Conservation (phyloP, 2,329 filamentous ascomycete genomes). For the Cordyceps javanica region DNA sequence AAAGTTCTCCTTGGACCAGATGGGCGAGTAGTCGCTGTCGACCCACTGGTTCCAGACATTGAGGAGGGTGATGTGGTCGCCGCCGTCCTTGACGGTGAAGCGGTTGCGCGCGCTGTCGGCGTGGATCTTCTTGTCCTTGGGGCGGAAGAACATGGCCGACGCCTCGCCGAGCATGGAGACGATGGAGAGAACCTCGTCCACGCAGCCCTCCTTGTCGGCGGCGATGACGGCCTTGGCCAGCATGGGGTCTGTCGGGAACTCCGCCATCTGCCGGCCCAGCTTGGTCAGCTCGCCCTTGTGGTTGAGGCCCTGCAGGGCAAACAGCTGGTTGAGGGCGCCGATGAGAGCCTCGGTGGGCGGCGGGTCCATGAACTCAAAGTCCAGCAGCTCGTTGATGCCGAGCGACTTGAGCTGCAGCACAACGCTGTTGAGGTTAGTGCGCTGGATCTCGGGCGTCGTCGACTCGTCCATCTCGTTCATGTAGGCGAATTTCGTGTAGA, state of each 20-base stretch:
- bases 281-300: conserved; percentile 85
- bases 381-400: conserved; percentile 84
- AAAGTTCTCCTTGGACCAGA: conserved; percentile 92
- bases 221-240: conserved; percentile 83
- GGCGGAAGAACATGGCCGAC: conserved; percentile 84
- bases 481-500: conserved; percentile 91
- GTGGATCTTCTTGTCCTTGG: conserved; percentile 95
- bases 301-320: conserved; percentile 83
- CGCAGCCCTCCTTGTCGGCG: conserved; percentile 84
- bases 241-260: conserved; percentile 91
- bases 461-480: conserved; percentile 93
- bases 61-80: conserved; percentile 80
- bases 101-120: conserved; percentile 84
- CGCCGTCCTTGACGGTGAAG: conserved; percentile 85
- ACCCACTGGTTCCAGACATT: conserved; percentile 97
- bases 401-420: conserved; percentile 83
- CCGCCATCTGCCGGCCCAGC: conserved; percentile 86
- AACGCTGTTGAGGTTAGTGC: conserved; percentile 78
- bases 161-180: conserved; percentile 92
- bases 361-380: conserved; percentile 95
- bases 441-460: conserved; percentile 87
- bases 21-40: conserved; percentile 78
- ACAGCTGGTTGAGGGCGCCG: conserved; percentile 81
- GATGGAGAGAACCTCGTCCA: conserved; percentile 86
- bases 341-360: conserved; percentile 87